Base-by-base conservation (phyloP, 352 stramenopile species). In the Phytopythium oedochilum region DNA sequence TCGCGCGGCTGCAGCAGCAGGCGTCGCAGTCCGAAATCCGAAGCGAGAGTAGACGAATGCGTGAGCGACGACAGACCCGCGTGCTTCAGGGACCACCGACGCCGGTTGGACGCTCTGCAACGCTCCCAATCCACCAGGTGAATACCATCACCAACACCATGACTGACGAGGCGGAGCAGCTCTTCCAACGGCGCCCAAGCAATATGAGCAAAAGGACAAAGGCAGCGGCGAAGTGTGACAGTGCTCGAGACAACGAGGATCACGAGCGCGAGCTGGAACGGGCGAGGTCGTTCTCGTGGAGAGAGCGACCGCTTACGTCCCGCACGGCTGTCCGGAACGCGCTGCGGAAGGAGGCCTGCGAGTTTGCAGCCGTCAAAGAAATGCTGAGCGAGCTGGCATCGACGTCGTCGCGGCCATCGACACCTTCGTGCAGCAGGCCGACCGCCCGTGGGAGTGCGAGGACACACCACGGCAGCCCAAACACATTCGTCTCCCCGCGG, bases 291-390 rank as follows among this genome's bases (percentile, higher is more conserved):
- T 75, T 75, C 34, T 74, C 61, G 14, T 89, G 73, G 73, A 73
- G 69, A 57, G 63, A 72, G 2, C 73, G 75, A 0, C 75, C 77
- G 2, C 53, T 87, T 39, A 62, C 71, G 4, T 86, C 79, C 1
- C 68, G 79, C 11, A 57, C 66, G n/a, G 71, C 79, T 0, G 61
- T 89, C 32, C 68, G 77, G 9, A 86, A 74, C 20, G 77, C 77
- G 10, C 68, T 73, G 35, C 71, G 67, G 10, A 74, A 86, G 29
- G 61, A 87, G 25, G 55, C 61, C 15, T 62, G 70, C n/a, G 61
- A 60, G 20, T 57, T 73, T 38, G 34, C 55, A 38, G 63, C 81
- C 10, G 56, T 66, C 23, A 71, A 63, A 20, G 51, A 64, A 20
- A 46, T 61, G 5, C 57, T 69, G 20, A 53, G 44, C 1, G 47